Base-by-base conservation (phyloP, 495 filamentous ascomycete genomes). In the Trichoderma parareesei region DNA sequence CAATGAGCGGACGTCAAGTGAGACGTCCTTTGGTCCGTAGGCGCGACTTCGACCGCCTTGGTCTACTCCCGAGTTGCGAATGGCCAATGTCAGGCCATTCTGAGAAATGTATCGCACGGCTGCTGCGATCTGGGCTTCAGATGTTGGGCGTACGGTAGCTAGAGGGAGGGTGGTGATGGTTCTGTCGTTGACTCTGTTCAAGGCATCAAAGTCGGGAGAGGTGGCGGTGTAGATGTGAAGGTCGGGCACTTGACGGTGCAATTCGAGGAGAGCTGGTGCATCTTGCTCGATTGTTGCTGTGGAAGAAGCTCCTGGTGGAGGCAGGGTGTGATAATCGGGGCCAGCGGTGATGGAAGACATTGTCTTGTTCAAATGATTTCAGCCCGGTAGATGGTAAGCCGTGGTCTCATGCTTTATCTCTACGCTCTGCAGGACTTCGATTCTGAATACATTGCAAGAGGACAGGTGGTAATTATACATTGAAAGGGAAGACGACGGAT, bases 61-160 rank as follows among this genome's bases (percentile, higher is more conserved):
- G 27, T 57, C 53, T 11, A 57, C 27, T 10, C 53, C 53, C 11
- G 53, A 35, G 27, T 57, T 57, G 13, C 53, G 53, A 16, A 57
- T 57, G 20, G 53, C 53, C 33, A 57, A 57, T 14, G 53, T 35
- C 27, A 57, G 5, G 7, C 53, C 53, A 10, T 57, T 57, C 27
- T 57, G 33, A 37, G 53, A 57, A 10, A 57, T 57, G 20, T 57
- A 57, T 37, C 53, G 27, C 53, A 57, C 53, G 9, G 53, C 53
- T 37, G 53, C 16, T 5, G 53, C 10, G 37, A 57, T 9, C 13
- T 57, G 9, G 20, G 27, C 2, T 37, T 57, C 53, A 37, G 11
- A 11, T 27, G 53, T 37, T 5, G 53, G 53, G 20, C 53, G 53
- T 10, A 57, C 53, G 14, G 11, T 57, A 37, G 53, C 53, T 13